Percentiles rank a stretch among this genome's conserved stretches.
Evolutionary conservation across 176 grass and related monocot species (phyloP).

Genomic region (Puccinellia tenuiflora): DNA sequence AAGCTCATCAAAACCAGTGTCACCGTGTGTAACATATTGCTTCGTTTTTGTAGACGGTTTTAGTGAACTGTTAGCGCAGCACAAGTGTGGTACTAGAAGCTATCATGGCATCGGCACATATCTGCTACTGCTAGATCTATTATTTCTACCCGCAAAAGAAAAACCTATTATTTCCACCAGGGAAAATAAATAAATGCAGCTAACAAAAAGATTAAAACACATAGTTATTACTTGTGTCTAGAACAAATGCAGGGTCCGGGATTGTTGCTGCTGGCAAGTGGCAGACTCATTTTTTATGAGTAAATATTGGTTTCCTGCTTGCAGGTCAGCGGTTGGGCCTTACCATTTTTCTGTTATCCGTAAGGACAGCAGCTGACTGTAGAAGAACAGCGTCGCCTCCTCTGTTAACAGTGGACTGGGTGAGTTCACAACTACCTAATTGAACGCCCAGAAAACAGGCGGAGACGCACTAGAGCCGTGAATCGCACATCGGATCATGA

Average conservation of each 20-base stretch:
- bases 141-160: no score
- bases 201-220: neutral
- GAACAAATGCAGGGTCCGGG: neutral
- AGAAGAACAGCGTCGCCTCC: neutral
- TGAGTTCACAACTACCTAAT: neutral
- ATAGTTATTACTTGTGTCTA: neutral
- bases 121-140: neutral
- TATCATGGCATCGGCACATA: neutral
- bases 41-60: neutral
- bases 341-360: neutral
- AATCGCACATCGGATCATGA: neutral
- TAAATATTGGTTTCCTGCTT: neutral
- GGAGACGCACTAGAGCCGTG: neutral
- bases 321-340: neutral
- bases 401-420: neutral
- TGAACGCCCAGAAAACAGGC: neutral
- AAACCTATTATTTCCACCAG: no score
- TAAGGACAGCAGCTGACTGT: neutral
- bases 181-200: neutral
- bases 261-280: neutral
- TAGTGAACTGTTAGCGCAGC: neutral
- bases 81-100: neutral
- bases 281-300: neutral
- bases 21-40: neutral
- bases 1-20: constrained; percentile 14